These are phyloP conservation scores for Gossypium sturtianum DNA, from an alignment of 345 rosid genomes.

Conservation along the genomic window DNA sequence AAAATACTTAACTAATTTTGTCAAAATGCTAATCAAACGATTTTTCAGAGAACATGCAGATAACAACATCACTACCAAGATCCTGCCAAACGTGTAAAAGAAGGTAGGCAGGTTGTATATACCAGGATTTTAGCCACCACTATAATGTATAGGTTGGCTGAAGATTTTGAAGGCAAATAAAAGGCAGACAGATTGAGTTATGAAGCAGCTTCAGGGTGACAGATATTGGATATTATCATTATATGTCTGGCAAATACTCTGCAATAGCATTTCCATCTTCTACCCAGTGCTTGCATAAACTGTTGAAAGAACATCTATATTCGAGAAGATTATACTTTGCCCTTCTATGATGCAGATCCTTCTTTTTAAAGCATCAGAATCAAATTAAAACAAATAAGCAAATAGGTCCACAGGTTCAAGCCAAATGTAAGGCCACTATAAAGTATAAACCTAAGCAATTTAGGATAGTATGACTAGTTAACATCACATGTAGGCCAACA, in stretches of 20 bases:
- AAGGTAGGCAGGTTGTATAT: background rate
- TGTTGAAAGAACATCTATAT: background rate
- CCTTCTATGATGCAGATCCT: slow-evolving; percentile 2
- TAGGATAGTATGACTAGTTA: background rate
- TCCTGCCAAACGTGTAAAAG: background rate
- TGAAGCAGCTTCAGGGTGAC: background rate
- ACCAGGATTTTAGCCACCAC: background rate
- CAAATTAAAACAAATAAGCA: background rate
- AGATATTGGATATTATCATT: background rate
- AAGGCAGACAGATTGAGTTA: background rate
- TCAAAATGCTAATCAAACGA: slow-evolving; percentile 1
- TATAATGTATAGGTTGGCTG: background rate
- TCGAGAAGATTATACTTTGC: background rate
- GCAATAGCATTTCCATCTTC: background rate
- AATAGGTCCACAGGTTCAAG: background rate
- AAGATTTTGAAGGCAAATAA: background rate
- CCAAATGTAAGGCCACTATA: background rate
- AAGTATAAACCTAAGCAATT: background rate
- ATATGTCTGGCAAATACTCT: background rate
- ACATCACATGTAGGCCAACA: background rate
- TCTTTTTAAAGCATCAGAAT: background rate
- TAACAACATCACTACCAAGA: background rate
- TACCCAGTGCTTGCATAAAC: background rate
- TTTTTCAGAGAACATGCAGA: background rate
- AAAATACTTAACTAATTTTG: background rate